Base-by-base conservation (phyloP, 2,329 filamentous ascomycete species). In the Pseudogymnoascus sp. region DNA sequence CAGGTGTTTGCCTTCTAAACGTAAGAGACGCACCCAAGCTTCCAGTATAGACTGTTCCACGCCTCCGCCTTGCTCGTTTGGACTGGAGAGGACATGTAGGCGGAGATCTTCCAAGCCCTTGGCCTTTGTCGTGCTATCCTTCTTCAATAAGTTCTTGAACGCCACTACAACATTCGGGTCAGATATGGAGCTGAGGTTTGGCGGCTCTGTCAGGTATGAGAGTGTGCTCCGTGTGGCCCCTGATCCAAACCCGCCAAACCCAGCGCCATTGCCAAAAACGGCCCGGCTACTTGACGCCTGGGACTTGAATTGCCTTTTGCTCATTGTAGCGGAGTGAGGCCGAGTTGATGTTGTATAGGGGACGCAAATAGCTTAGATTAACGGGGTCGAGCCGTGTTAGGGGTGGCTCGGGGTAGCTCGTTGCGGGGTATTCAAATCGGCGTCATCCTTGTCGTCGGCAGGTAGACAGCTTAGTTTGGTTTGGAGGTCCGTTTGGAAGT, bases 121-220 rank as follows among this genome's bases (percentile, higher is more conserved):
- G 6, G 88, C 82, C 73, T 96, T 96, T 38, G 94, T 99, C 10
- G 86, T 96, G 70, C 87, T 88, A 77, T 97, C 93, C 76, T 94
- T 96, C 77, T 97, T 99, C 60, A 87, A 82, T 3, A 97, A 77
- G 69, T 95, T 96, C 75, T 97, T 96, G 77, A 97, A 91, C n/a
- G 87, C 85, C 12, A 97, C 92, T 38, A 93, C 85, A 38, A 93
- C 80, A 70, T 94, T 89, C 6, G 92, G 83, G 69, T 96, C 87
- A 49, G 86, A 88, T 64, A 99, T 85, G 45, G 78, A 78, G 35
- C 86, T 85, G 68, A 96, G 84, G 70, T 96, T 89, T 58, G 90
- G 90, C 8, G 91, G 90, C 70, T 96, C 92, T 61, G 89, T 81
- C 61, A 97, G 84, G 76, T 96, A 97, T 49, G 92, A 96, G 39